These are phyloP conservation scores for Drechslera avenae DNA, from an alignment of 2,329 filamentous ascomycete genomes.

Conservation along the genomic window DNA sequence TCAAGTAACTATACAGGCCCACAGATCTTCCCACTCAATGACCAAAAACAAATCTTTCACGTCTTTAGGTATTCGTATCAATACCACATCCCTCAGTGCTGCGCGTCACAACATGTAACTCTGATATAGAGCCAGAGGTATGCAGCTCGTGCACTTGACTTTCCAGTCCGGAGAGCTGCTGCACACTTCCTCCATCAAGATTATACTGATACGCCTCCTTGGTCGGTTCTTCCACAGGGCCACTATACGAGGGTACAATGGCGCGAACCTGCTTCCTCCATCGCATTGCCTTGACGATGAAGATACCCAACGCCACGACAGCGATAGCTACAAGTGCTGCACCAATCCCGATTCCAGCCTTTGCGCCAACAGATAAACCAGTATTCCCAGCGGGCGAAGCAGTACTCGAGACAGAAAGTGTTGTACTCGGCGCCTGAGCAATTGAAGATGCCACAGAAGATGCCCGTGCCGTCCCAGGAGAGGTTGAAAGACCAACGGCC, in stretches of 20 bases:
- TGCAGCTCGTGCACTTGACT: slow-evolving; percentile 7
- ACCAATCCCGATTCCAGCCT: slow-evolving; percentile 11
- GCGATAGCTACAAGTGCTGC: slow-evolving; percentile 6
- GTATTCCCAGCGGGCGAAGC: background rate
- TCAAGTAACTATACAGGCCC: too few relatives aligned
- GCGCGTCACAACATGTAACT: background rate
- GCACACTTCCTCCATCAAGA: background rate
- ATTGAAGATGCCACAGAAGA: background rate
- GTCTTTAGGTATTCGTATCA: too few relatives aligned
- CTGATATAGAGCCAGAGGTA: background rate
- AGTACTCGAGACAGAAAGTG: background rate
- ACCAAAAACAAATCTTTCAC: too few relatives aligned
- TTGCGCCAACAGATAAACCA: background rate
- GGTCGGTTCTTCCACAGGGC: background rate
- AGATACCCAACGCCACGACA: slow-evolving; percentile 9
- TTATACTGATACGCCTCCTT: slow-evolving; percentile 4
- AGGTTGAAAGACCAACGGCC: background rate
- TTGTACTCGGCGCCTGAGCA: background rate
- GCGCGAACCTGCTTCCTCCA: slow-evolving; percentile 6
- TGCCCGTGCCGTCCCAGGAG: background rate
- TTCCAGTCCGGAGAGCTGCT: slow-evolving; percentile 6
- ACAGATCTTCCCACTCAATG: too few relatives aligned
- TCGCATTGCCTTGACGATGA: slow-evolving; percentile 13
- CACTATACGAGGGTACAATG: background rate
- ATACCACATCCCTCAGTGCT: too few relatives aligned